Percentiles rank a stretch among this genome's conserved stretches.
Conservation (phyloP, 1,139 yeast genomes). For the Saccharomyces hybrid region DNA sequence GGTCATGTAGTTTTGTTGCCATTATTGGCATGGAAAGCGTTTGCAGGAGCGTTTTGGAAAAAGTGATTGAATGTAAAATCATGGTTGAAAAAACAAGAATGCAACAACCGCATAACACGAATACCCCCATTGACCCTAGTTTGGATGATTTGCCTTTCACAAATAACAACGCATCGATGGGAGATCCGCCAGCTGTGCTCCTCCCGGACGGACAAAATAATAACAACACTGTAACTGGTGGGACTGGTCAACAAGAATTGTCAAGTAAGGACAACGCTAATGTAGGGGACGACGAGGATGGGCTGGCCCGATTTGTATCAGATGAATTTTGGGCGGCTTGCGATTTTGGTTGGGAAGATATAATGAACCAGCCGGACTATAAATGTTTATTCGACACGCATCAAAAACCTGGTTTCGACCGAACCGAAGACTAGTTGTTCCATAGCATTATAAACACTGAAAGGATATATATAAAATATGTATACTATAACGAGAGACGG, state of each 20-base stretch:
- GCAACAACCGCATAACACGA: neutral
- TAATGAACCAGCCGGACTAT: constrained; percentile 10
- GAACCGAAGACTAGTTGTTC: no score
- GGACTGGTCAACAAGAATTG: no score
- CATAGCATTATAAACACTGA: no score
- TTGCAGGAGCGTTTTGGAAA: constrained; percentile 15
- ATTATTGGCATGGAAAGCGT: constrained; percentile 14
- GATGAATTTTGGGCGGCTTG: constrained; percentile 21
- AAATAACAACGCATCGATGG: neutral
- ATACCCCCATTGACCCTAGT: neutral
- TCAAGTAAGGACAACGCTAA: no score
- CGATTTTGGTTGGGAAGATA: constrained; percentile 17
- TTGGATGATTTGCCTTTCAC: neutral
- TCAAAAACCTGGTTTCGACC: no score
- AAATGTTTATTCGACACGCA: neutral
- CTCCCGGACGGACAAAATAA: no score
- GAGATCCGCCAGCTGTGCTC: neutral
- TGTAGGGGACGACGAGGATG: constrained; percentile 1
- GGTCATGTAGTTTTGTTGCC: constrained; percentile 13
- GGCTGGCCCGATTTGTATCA: constrained; percentile 11
- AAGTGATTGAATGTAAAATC: constrained; percentile 17
- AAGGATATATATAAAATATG: no score
- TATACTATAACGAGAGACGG: no score
- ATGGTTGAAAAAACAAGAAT: constrained; percentile 10
- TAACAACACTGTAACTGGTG: no score